Base-by-base conservation (phyloP, 2,329 filamentous ascomycete species). In the Paraphaeosphaeria sporulosa region DNA sequence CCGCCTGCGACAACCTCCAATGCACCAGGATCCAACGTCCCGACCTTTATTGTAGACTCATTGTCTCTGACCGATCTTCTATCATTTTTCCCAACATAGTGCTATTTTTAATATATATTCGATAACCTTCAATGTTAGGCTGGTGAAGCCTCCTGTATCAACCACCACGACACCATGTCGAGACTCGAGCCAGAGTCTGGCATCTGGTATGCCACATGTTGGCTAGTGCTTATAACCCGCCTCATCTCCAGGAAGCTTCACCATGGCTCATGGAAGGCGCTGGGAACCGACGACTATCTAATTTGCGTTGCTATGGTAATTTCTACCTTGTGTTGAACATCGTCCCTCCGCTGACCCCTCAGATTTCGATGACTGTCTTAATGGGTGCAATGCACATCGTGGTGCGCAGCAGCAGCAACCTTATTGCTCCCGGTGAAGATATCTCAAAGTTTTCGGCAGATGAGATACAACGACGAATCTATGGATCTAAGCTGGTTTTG, bases 401-500 rank as follows among this genome's bases (percentile, higher is more conserved):
- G 10, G 66, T 73, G 15, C 59, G 66, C 36, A 76, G 70, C 7
- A 74, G 64, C 50, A 75, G 73, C 59, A 79, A 79, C 42, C 69
- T 79, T 32, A 72, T 79, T 27, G 68, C 70, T 5, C 75, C 76
- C 5, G 70, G 63, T 34, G 69, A 71, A 23, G 71, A 78, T 47
- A 66, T 74, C 5, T 68, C 71, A 1, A 48, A 59, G 4, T 76
- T 77, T 30, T 70, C 68, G 17, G 71, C 77, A 0, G 63, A 78
- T 2, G 79, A 82, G 8, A 76, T 80, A n/a, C 54, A 72, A 0
- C 63, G 69, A 30, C 81, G 83, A 15, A 73, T 84, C 4, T 81
- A 78, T 51, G 85, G 85, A n/a, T 85, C 83, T 66, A 85, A 85
- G 64, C 80, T 85, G 67, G 82, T 85, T 1, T 74, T 87, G 55